A percentile compares a stretch with the other conserved stretches of the same genome.
phyloP scores from a whole-genome alignment of 768 basidiomycete genomes.

The Suillus paluster region DNA sequence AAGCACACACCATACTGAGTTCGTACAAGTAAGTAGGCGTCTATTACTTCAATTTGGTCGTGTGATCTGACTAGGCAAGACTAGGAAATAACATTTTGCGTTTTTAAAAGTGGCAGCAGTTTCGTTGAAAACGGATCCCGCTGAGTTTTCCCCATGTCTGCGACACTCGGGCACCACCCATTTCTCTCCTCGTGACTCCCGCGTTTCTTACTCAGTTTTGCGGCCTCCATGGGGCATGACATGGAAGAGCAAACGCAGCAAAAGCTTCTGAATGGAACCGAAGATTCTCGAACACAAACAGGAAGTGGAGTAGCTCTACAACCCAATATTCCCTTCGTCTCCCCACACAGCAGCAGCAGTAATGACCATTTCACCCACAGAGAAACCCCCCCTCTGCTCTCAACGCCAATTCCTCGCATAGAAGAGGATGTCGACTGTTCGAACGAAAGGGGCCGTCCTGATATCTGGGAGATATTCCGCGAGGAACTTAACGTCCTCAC shows the following conservation, averaged over 20 bases:
- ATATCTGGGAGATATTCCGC: constrained; percentile 43
- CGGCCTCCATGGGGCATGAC: constrained; percentile 8
- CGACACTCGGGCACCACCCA: constrained; percentile 36
- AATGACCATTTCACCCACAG: constrained; percentile 28
- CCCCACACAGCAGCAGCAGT: constrained; percentile 4
- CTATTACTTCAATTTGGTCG: not conserved
- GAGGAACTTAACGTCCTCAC: constrained; percentile 65
- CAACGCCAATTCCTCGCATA: constrained; percentile 56
- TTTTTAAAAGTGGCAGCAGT: not conserved
- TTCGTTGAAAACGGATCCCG: not conserved
- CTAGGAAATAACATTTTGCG: not conserved
- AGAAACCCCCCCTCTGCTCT: constrained; percentile 64
- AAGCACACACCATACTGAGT: no score
- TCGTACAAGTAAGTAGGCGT: no score
- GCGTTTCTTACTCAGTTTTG: no score
- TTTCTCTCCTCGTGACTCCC: constrained; percentile 71
- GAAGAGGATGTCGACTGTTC: constrained; percentile 48
- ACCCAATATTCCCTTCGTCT: constrained; percentile 18
- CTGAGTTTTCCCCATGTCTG: not conserved
- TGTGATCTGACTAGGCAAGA: no score
- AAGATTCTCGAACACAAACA: not conserved
- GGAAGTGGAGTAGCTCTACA: not conserved
- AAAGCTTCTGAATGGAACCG: not conserved
- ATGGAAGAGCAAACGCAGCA: not conserved
- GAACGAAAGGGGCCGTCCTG: constrained; percentile 25